These are phyloP conservation scores for Cucurbita maxima DNA, from an alignment of 306 rosid genomes.

Conservation along the genomic window DNA sequence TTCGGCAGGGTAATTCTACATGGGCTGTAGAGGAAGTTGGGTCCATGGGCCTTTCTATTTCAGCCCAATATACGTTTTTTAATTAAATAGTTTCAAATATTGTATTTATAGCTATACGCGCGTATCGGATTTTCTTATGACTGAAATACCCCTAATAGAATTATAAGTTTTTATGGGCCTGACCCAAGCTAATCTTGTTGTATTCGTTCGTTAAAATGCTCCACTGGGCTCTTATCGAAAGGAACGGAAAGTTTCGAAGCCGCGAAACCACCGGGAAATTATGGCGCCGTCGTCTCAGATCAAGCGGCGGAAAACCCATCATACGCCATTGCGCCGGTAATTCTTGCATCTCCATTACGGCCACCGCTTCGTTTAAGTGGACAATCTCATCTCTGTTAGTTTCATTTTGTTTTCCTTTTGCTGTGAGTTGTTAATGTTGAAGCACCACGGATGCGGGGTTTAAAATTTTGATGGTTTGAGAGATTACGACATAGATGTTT, in stretches of 20 bases:
- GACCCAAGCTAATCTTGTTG: background rate
- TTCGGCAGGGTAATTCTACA: too few species aligned
- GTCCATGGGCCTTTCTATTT: background rate
- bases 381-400: background rate
- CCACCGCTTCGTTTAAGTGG: background rate
- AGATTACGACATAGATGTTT: background rate
- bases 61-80: too few species aligned
- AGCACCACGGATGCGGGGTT: background rate
- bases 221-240: background rate
- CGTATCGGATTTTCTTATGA: too few species aligned
- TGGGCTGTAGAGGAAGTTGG: too few species aligned
- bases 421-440: background rate
- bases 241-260: background rate
- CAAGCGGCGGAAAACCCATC: constrained; percentile 2
- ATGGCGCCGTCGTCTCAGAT: background rate
- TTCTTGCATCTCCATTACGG: background rate
- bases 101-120: too few species aligned
- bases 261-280: background rate
- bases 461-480: background rate
- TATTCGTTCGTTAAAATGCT: background rate
- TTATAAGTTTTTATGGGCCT: background rate
- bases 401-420: background rate
- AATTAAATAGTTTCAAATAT: too few species aligned
- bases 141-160: too few species aligned
- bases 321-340: background rate